These are phyloP conservation scores for Pyricularia grisea DNA, from an alignment of 2,329 filamentous ascomycete genomes.

Conservation along the genomic window DNA sequence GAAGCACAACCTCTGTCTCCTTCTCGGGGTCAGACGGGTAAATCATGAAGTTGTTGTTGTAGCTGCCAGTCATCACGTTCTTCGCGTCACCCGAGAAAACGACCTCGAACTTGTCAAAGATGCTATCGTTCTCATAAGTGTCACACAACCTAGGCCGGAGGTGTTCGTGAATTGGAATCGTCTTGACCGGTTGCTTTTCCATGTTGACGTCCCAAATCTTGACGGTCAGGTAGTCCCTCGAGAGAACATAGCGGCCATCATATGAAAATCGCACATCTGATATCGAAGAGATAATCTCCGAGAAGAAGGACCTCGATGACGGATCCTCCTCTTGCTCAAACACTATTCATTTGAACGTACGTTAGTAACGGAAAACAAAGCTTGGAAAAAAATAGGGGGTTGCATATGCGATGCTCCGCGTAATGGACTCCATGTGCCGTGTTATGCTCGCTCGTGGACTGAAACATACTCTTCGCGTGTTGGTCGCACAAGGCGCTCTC, in stretches of 20 bases:
- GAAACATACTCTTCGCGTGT: conserved; percentile 76
- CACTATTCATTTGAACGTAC: conserved; percentile 43
- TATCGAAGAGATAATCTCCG: conserved; percentile 98
- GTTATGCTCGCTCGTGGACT: neutral
- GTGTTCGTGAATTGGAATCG: conserved; percentile 97
- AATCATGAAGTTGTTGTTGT: conserved; percentile 99
- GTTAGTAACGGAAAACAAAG: neutral
- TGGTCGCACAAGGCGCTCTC: conserved; percentile 93
- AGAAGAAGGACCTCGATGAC: conserved; percentile 95
- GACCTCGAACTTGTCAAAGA: conserved; percentile 99
- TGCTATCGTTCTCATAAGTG: conserved; percentile 98
- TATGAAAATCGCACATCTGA: conserved; percentile 97
- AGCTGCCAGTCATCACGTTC: conserved; percentile 99
- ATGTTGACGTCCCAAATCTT: conserved; percentile 99
- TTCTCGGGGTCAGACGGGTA: conserved; percentile 94
- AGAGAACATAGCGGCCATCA: conserved; percentile 94
- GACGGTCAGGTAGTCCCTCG: conserved; percentile 93
- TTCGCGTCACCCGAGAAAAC: conserved; percentile 97
- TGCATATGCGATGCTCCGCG: neutral
- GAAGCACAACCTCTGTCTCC: conserved; percentile 93
- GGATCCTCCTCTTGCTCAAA: conserved; percentile 99
- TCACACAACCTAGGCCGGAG: conserved; percentile 89
- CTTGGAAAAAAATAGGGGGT: neutral
- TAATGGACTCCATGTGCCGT: neutral
- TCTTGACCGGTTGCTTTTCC: conserved; percentile 96